Conservation (phyloP, 106 monocot genomes). For the Ottelia alismoides region DNA sequence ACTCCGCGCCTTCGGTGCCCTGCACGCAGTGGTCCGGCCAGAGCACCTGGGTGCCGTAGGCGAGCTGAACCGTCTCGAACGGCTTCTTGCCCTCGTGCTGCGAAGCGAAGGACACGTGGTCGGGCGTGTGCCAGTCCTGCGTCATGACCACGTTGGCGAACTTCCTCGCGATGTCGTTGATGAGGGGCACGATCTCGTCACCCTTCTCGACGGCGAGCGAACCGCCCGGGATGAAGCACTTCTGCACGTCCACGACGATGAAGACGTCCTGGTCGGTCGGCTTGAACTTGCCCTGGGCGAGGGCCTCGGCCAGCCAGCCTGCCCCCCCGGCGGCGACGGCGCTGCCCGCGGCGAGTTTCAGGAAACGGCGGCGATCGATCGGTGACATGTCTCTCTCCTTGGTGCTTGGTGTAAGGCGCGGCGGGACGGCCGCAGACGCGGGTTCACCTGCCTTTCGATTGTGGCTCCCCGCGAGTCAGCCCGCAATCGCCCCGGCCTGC, state of each 20-base stretch:
- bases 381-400: too few species aligned
- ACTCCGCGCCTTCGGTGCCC: background rate
- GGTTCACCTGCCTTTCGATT: too few species aligned
- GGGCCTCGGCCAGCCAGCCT: too few species aligned
- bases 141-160: background rate
- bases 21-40: background rate
- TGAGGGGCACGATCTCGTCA: background rate
- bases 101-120: background rate
- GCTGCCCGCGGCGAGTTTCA: too few species aligned
- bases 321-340: too few species aligned
- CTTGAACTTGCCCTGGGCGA: too few species aligned
- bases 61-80: background rate
- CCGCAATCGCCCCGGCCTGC: too few species aligned
- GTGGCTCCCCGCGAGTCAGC: too few species aligned
- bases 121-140: background rate
- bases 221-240: background rate
- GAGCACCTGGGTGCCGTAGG: background rate
- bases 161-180: background rate
- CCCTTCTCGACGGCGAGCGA: background rate
- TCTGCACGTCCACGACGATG: background rate
- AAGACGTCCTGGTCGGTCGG: too few species aligned
- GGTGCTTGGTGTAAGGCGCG: too few species aligned
- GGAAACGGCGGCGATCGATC: too few species aligned
- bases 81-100: background rate
- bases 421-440: too few species aligned